Base-by-base conservation (phyloP, 1,284 basidiomycete genomes). In the Mycena citricolor region DNA sequence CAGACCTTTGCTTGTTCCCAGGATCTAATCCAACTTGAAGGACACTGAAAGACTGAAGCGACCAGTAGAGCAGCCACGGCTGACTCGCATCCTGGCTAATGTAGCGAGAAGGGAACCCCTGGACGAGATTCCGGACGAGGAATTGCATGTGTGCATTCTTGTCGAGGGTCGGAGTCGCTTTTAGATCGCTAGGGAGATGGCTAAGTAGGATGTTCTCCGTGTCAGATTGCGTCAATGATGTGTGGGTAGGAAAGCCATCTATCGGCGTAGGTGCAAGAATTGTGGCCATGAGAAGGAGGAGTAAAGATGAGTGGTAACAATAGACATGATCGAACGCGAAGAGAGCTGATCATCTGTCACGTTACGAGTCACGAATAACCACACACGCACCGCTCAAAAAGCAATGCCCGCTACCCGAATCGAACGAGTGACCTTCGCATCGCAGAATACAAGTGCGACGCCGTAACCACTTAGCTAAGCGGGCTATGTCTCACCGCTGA, bases 1-100 rank as follows among this genome's bases (percentile, higher is more conserved):
- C 47, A 33, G 31, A 91, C 89, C 80, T 73, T 52, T 86, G 76
- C 61, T 83, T 88, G 49, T 79, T 89, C 7, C 66, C 70, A 2
- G 79, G 77, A 69, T 94, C 93, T 30, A 97, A 60, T 1, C 71
- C 81, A 1, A 90, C 82, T 38, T 91, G 89, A 23, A 95, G 63
- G 2, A 83, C 61, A 54, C 86, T 83, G 51, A 94, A 83, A 24
- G 81, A 75, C 56, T 97, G 92, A 2, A 94, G 61, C 0, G 82
- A 85, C 94, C 94, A 97, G 66, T 88, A 97, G 49, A 95, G 62
- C 22, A 97, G 69, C 94, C 94, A 97, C 0, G 93, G 86, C 57
- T 93, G 83, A 54, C 89, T 93, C 0, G 94, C 92, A 62, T 97
- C 94, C 55, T 95, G 84, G 20, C 79, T 81, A n/a, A 70, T 74